Base-by-base conservation (phyloP, 2,329 filamentous ascomycete species). In the Talaromyces sp. region DNA sequence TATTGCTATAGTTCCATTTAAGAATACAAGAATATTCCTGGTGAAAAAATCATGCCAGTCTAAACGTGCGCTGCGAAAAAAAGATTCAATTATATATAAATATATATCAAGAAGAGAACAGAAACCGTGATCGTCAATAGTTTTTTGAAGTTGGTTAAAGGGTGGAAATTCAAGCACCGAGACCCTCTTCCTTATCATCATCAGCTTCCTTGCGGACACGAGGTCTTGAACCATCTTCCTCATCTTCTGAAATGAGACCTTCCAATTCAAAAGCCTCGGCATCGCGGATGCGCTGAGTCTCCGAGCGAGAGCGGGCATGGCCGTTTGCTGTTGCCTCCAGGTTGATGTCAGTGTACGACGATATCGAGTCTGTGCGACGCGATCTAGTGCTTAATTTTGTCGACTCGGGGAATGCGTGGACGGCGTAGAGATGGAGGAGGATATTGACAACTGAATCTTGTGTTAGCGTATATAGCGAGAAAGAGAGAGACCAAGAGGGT, bases 211-310 rank as follows among this genome's bases (percentile, higher is more conserved):
- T 71, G 55, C 55, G 27, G 52, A 67, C 55, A 4, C 13, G 49
- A 39, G 39, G 27, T n/a, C 42, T 42, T 3, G 54, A 56, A 47
- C 54, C 60, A 28, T 80, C 79, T 4, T 88, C 88, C 58, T 96
- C 92, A 19, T 96, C 92, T 52, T 96, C 93, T 62, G 90, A 95
- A 73, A 93, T 93, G 44, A 99, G 78, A 0, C 91, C 93, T 63
- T 95, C 92, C 1, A 99, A 82, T 77, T 98, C 95, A 73, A 96
- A 99, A 68, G 96, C 92, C 72, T 97, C 89, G 0, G 91, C 93
- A 71, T 96, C 93, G 32, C 85, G 82, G 42, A 93, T 80, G 63
- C 85, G 85, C 73, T 80, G 72, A 51, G 66, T 75, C 66, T 72
- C 77, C 19, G 74, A 71, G 28, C 65, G 64, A 1, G 72, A 67